These are phyloP conservation scores for Daldinia childiae DNA, from an alignment of 495 filamentous ascomycete species.

Conservation along the genomic window DNA sequence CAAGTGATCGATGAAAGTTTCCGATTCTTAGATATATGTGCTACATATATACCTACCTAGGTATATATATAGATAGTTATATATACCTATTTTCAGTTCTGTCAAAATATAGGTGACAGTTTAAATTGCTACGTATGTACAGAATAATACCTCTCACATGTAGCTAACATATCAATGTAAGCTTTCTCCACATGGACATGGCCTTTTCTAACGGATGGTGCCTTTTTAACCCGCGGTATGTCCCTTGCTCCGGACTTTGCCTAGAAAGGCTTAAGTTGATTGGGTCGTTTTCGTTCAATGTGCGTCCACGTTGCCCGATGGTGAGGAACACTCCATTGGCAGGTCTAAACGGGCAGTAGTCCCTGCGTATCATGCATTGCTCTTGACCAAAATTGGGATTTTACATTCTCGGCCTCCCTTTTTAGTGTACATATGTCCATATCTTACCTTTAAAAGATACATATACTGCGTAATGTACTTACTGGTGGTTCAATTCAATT, in stretches of 20 bases:
- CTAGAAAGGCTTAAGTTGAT: conserved; percentile 32
- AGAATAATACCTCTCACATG: not conserved
- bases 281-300: conserved; percentile 35
- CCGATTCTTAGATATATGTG: too few species aligned
- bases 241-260: conserved; percentile 32
- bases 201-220: conserved; percentile 31
- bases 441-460: not conserved
- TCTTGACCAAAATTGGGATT: conserved; percentile 35
- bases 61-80: too few species aligned
- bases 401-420: conserved; percentile 34
- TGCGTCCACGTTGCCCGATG: conserved; percentile 37
- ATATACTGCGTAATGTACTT: not conserved
- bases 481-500: not conserved
- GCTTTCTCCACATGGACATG: conserved; percentile 19
- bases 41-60: too few species aligned
- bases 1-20: too few species aligned
- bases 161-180: not conserved
- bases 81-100: too few species aligned
- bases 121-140: too few species aligned
- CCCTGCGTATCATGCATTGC: conserved; percentile 40
- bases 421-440: conserved; percentile 4
- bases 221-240: conserved; percentile 34
- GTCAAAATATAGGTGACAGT: too few species aligned
- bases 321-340: conserved; percentile 32
- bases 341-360: conserved; percentile 39